Percentiles rank a stretch among this genome's conserved stretches.
These are phyloP conservation scores for Metschnikowia amazonensis DNA, from an alignment of 805 yeast genomes.

Conservation along the genomic window DNA sequence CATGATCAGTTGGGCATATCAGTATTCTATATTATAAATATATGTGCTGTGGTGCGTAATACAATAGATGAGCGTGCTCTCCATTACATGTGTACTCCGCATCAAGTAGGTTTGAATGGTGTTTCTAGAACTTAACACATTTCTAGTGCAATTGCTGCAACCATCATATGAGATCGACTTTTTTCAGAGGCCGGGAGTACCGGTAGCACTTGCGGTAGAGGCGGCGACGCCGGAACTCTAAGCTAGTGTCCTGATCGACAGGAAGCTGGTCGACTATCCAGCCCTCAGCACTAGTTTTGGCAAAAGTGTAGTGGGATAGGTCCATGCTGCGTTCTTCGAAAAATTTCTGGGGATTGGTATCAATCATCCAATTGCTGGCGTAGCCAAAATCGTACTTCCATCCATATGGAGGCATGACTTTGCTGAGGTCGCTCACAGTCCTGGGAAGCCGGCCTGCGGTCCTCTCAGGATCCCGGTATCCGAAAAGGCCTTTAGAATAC, in stretches of 20 bases:
- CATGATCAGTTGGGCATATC: no score
- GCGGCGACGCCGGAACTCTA: conserved; percentile 56
- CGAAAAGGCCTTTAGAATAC: conserved; percentile 56
- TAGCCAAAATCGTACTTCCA: conserved; percentile 64
- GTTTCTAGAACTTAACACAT: no score
- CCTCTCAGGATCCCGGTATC: conserved; percentile 40
- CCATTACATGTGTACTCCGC: not conserved
- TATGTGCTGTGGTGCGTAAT: no score
- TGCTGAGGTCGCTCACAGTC: conserved; percentile 53
- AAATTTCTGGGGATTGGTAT: conserved; percentile 52
- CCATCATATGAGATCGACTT: not conserved
- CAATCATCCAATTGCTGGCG: conserved; percentile 63
- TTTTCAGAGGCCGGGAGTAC: conserved; percentile 23
- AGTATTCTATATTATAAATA: no score
- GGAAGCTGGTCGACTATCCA: conserved; percentile 48
- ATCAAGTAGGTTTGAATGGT: no score
- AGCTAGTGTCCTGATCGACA: conserved; percentile 33
- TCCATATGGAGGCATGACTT: conserved; percentile 61
- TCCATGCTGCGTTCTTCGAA: conserved; percentile 39
- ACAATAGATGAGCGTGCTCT: no score
- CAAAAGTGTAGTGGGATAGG: conserved; percentile 20
- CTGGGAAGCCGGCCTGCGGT: conserved; percentile 53
- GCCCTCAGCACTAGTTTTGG: conserved; percentile 34
- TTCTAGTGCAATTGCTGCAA: not conserved
- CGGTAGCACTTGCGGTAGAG: conserved; percentile 50